Base-by-base conservation (phyloP, 2,329 filamentous ascomycete species). In the Cladophialophora carrionii region DNA sequence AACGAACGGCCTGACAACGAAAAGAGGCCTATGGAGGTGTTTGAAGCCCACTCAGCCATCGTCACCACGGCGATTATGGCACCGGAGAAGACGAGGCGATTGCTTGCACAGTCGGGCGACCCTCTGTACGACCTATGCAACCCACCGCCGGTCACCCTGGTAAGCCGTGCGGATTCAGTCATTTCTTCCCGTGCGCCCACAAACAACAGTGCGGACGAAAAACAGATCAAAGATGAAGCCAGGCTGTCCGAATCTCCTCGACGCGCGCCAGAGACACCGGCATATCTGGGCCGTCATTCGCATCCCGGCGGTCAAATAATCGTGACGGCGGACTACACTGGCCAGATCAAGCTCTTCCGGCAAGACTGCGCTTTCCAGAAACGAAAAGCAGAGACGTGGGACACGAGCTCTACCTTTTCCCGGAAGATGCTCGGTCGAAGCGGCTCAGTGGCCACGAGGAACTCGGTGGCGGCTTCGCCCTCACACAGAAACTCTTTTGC, bases 81-180 rank as follows among this genome's bases (percentile, higher is more conserved):
- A 0, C 94, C 95, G 0, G 85, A 86, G 0, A 87, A 86, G 72
- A 92, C 92, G 10, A 86, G 91, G 63, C 88, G 90, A 73, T 81
- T 95, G 1, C 83, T 99, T 0, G 88, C 90, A 57, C 84, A 86
- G 14, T 96, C 92, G 0, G 90, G 91, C 62, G 93, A 99, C 74
- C 93, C 95, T 1, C 86, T 99, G n/a, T 99, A 92, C 76, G 93
- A 97, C 72, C 83, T 98, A 0, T 98, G 95, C 81, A 98, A 98
- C 72, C 95, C 95, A 4, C 95, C 94, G 0, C 92, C 94, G 0
- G 87, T 98, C 17, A 93, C 87, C 6, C 82, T 98, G 20, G 82
- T 93, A 67, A 92, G 89, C 70, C 84, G 88, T 29, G 87, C 89
- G 22, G 91, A 95, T 72, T 84, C 84, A 17, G 74, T 78, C 57